Conservation (phyloP, 75 land plant species). For the Larix kaempferi region DNA sequence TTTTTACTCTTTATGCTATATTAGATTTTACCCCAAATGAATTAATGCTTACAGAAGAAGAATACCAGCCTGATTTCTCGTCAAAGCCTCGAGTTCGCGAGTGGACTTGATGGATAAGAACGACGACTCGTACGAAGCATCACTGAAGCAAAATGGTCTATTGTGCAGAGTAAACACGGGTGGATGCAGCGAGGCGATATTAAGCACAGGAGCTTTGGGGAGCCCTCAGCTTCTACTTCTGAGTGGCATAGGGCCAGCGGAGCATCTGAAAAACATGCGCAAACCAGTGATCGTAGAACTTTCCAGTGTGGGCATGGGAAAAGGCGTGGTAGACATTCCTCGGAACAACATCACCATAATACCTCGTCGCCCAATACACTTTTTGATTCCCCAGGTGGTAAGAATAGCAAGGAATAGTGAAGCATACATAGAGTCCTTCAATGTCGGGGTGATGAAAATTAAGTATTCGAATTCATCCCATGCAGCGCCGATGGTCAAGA, state of each 20-base stretch:
- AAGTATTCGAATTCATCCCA: too few species aligned
- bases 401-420: constrained; percentile 47
- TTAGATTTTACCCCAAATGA: too few species aligned
- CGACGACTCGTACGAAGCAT: neutral
- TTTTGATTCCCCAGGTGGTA: constrained; percentile 54
- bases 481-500: neutral
- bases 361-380: constrained; percentile 39
- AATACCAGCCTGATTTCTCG: neutral
- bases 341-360: constrained; percentile 64
- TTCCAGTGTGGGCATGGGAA: constrained; percentile 60
- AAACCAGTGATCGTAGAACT: constrained; percentile 45
- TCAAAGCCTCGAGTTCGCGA: neutral
- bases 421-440: constrained; percentile 59
- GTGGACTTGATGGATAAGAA: neutral
- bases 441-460: constrained; percentile 20
- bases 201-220: constrained; percentile 78
- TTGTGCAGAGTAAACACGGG: neutral
- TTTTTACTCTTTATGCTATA: too few species aligned
- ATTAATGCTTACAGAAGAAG: too few species aligned
- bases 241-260: constrained; percentile 73
- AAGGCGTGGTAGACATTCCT: constrained; percentile 83
- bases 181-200: constrained; percentile 51
- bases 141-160: neutral
- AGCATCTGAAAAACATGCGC: constrained; percentile 24
- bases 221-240: constrained; percentile 81